Conservation (phyloP, 2,329 filamentous ascomycete species). For the Aspergillus versicolor region DNA sequence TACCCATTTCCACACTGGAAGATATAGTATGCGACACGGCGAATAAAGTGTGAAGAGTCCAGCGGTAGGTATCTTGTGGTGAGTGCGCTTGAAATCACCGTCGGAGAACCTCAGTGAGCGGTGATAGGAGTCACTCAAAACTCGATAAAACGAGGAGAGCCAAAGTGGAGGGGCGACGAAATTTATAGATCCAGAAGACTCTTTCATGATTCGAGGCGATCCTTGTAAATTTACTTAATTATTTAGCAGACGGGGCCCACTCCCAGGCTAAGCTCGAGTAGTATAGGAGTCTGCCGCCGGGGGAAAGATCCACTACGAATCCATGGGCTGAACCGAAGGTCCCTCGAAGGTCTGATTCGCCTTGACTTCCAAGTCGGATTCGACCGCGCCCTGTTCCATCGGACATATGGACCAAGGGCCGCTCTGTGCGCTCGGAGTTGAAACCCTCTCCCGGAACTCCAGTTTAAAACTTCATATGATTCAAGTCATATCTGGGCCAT, state of each 20-base stretch:
- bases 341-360: neutral
- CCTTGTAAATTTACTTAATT: neutral
- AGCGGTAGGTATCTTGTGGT: neutral
- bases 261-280: conserved; percentile 16
- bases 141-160: neutral
- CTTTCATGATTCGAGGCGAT: neutral
- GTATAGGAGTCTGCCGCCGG: conserved; percentile 4
- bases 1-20: conserved; percentile 13
- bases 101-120: neutral
- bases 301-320: neutral
- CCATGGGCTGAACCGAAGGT: neutral
- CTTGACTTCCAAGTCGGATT: neutral
- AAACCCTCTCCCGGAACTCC: neutral
- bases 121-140: neutral
- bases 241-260: conserved; percentile 3
- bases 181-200: conserved; percentile 3
- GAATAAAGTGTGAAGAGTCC: neutral
- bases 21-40: neutral
- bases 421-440: neutral
- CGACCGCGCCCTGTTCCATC: too few relatives aligned
- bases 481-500: neutral
- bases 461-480: neutral
- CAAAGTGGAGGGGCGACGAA: neutral
- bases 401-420: neutral
- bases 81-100: neutral